Conservation (phyloP, 257 asterid species). For the Solanum rostratum region DNA sequence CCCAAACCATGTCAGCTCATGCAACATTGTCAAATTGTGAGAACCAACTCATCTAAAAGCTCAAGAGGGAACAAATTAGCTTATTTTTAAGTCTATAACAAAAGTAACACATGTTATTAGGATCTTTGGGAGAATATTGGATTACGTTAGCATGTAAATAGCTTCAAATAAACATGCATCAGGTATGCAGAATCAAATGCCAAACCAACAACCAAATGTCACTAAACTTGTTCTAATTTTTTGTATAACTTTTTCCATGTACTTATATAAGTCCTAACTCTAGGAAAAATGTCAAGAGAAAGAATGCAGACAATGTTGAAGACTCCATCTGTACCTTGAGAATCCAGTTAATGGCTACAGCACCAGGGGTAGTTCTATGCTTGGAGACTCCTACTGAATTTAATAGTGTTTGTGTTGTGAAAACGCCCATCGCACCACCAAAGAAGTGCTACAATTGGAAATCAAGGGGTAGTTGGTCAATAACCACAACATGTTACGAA, state of each 20-base stretch:
- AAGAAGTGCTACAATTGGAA: constrained; percentile 65
- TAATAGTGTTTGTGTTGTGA: constrained; percentile 91
- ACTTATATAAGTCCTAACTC: neutral
- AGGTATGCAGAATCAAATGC: neutral
- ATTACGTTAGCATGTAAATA: neutral
- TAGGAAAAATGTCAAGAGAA: neutral
- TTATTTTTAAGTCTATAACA: neutral
- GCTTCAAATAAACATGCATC: neutral
- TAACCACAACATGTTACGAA: neutral
- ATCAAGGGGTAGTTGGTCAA: constrained; percentile 4
- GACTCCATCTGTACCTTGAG: constrained; percentile 52
- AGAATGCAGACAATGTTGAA: neutral
- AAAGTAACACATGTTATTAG: neutral
- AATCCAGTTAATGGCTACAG: constrained; percentile 98
- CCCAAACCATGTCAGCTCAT: neutral
- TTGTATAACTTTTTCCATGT: neutral
- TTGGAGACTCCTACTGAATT: constrained; percentile 75
- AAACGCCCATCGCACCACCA: constrained; percentile 99
- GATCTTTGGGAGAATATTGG: neutral
- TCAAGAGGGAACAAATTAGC: neutral
- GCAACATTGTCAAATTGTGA: neutral
- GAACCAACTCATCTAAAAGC: neutral
- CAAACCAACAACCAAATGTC: neutral
- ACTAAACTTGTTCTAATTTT: neutral
- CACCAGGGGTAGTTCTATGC: constrained; percentile 57